Evolutionary conservation across 345 rosid genomes (phyloP).

Genomic region (Durio zibethinus): DNA sequence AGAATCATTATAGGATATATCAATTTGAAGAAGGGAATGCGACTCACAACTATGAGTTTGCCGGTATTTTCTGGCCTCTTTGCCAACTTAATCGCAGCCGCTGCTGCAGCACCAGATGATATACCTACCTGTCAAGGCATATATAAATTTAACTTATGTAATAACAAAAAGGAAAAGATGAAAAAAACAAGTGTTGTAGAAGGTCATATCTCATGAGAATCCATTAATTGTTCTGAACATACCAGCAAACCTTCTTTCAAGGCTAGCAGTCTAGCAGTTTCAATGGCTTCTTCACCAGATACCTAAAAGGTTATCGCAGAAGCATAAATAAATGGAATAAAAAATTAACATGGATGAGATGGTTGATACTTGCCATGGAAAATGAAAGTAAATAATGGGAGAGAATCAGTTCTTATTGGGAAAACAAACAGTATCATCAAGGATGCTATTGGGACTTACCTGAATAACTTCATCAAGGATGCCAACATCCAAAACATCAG

Average conservation of each 20-base stretch:
- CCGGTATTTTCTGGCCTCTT: conserved; percentile 51
- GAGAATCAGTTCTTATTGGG: not conserved
- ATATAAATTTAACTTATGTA: not conserved
- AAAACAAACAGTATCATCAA: not conserved
- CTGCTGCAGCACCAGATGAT: conserved; percentile 59
- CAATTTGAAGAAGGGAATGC: not conserved
- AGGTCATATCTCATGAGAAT: not conserved
- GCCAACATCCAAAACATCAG: conserved; percentile 35
- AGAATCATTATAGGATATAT: not conserved
- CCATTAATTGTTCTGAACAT: not conserved
- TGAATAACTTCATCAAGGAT: conserved; percentile 51
- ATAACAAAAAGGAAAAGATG: not conserved
- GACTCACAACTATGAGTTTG: conserved; percentile 52
- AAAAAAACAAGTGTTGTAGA: not conserved
- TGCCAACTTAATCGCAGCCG: conserved; percentile 47
- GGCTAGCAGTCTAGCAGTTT: conserved; percentile 45
- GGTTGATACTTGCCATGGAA: not conserved
- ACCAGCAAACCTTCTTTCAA: conserved; percentile 51
- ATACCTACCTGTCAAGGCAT: conserved; percentile 41
- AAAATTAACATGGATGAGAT: not conserved
- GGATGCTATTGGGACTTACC: conserved; percentile 26
- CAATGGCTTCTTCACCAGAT: conserved; percentile 50
- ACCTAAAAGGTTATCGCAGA: conserved; percentile 28
- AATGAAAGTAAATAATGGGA: not conserved
- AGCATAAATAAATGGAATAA: not conserved